Evolutionary conservation across 306 rosid species (phyloP).

Genomic region (Prunus dulcis): DNA sequence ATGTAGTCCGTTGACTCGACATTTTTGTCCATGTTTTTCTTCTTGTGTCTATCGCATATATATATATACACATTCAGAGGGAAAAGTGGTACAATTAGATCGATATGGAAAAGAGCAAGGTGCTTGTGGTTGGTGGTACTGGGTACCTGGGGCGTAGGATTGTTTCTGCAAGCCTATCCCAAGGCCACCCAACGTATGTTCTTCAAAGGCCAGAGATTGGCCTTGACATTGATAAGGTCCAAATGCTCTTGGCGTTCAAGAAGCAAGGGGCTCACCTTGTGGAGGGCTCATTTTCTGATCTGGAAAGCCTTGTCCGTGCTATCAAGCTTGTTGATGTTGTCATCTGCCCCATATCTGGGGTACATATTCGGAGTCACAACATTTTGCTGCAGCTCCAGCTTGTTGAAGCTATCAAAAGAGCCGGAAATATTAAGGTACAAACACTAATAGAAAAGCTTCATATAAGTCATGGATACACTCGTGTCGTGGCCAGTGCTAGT

Average conservation of each 20-base stretch:
- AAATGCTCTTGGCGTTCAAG: not conserved
- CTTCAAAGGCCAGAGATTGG: conserved; percentile 16
- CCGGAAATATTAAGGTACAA: conserved; percentile 27
- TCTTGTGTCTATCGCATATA: too few species aligned
- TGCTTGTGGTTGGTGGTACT: conserved; percentile 24
- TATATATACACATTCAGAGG: too few species aligned
- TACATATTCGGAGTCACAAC: not conserved
- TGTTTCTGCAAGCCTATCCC: conserved; percentile 14
- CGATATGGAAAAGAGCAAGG: conserved; percentile 14
- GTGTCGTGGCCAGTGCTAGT: too few species aligned
- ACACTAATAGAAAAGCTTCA: too few species aligned
- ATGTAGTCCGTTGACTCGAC: too few species aligned
- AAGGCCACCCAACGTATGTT: conserved; percentile 23
- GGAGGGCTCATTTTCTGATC: conserved; percentile 10
- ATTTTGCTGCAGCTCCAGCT: conserved; percentile 6
- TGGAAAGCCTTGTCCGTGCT: conserved; percentile 8
- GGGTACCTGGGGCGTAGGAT: conserved; percentile 17
- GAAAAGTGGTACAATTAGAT: too few species aligned
- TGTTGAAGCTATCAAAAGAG: conserved; percentile 22
- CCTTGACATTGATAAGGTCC: not conserved
- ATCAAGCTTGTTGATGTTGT: conserved; percentile 22
- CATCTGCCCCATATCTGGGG: conserved; percentile 10
- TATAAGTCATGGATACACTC: too few species aligned
- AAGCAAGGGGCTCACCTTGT: not conserved
- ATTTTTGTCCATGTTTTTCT: too few species aligned